A percentile compares a stretch with the other conserved stretches of the same genome.
Conservation (phyloP, 768 basidiomycete species). For the Leucosporidium creatinivorum region DNA sequence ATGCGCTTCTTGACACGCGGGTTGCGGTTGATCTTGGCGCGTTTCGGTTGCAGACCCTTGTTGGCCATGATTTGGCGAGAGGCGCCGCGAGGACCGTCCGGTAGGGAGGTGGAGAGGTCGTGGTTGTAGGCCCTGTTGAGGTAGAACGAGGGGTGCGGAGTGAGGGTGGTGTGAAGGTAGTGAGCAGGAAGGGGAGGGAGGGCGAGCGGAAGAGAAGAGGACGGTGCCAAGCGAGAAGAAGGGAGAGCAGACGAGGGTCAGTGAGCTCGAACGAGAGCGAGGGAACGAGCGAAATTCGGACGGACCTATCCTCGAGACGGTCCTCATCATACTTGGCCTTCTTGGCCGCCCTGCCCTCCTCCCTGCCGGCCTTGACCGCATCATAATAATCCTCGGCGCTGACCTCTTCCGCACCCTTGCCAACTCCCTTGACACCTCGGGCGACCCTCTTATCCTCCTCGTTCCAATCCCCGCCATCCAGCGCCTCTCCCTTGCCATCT, state of each 20-base stretch:
- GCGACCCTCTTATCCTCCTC: conserved; percentile 34
- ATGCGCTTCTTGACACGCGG: conserved; percentile 94
- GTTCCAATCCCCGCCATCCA: conserved; percentile 42
- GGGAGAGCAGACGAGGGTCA: too few relatives aligned
- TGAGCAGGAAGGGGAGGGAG: too few relatives aligned
- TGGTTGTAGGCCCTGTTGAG: conserved; percentile 18
- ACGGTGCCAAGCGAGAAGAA: too few relatives aligned
- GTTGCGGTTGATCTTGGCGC: conserved; percentile 85
- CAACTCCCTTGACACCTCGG: conserved; percentile 23
- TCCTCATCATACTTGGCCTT: conserved; percentile 70
- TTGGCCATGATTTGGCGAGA: conserved; percentile 88
- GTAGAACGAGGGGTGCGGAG: background rate
- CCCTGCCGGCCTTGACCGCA: conserved; percentile 66
- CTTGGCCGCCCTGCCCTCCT: conserved; percentile 67
- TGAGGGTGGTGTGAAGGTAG: background rate
- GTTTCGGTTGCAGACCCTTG: conserved; percentile 82
- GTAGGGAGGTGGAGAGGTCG: conserved; percentile 22
- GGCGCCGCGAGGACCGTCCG: conserved; percentile 71
- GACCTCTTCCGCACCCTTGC: conserved; percentile 43
- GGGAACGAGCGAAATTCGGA: background rate
- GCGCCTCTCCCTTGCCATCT: conserved; percentile 28
- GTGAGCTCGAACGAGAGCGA: too few relatives aligned
- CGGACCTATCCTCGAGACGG: conserved; percentile 45
- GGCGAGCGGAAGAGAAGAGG: too few relatives aligned
- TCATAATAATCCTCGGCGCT: conserved; percentile 77